These are phyloP conservation scores for Monosporascus cannonballus DNA, from an alignment of 2,329 filamentous ascomycete species.

Conservation along the genomic window DNA sequence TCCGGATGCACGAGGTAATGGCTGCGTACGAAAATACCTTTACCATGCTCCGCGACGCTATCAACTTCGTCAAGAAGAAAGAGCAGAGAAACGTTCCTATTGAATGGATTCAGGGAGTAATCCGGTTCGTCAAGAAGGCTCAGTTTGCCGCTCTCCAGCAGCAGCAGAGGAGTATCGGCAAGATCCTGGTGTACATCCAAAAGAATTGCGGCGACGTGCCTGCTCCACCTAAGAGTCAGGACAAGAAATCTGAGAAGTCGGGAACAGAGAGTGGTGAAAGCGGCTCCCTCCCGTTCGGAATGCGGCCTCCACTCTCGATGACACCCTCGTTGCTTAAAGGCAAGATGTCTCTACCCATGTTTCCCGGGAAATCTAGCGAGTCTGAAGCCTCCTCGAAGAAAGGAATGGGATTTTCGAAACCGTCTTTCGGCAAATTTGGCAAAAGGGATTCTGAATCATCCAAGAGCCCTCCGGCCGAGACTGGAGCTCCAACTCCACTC, in stretches of 20 bases:
- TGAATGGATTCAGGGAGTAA: slow-evolving; percentile 18
- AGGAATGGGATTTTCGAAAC: too few species aligned
- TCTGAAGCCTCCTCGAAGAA: too few species aligned
- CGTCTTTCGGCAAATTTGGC: too few species aligned
- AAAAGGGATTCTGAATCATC: too few species aligned
- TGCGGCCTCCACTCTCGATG: too few species aligned
- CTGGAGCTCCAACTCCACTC: too few species aligned
- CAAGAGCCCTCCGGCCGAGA: too few species aligned
- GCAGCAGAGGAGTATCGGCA: slow-evolving; percentile 15
- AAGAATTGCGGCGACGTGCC: slow-evolving; percentile 5
- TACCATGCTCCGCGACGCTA: slow-evolving; percentile 16
- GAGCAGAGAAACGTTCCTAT: slow-evolving; percentile 18
- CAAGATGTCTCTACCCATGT: too few species aligned
- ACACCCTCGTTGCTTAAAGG: too few species aligned
- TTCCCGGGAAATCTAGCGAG: too few species aligned
- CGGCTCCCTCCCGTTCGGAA: too few species aligned
- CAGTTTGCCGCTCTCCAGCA: slow-evolving; percentile 13
- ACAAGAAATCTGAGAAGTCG: too few species aligned
- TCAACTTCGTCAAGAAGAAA: slow-evolving; percentile 18
- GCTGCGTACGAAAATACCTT: slow-evolving; percentile 19
- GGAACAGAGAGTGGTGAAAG: not conserved
- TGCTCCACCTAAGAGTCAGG: not conserved
- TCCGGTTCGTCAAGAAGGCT: slow-evolving; percentile 12
- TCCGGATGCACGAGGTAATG: slow-evolving; percentile 19
- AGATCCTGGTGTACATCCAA: slow-evolving; percentile 19